phyloP scores from a whole-genome alignment of 164 flowering plant genomes.

The Annona cherimola region DNA sequence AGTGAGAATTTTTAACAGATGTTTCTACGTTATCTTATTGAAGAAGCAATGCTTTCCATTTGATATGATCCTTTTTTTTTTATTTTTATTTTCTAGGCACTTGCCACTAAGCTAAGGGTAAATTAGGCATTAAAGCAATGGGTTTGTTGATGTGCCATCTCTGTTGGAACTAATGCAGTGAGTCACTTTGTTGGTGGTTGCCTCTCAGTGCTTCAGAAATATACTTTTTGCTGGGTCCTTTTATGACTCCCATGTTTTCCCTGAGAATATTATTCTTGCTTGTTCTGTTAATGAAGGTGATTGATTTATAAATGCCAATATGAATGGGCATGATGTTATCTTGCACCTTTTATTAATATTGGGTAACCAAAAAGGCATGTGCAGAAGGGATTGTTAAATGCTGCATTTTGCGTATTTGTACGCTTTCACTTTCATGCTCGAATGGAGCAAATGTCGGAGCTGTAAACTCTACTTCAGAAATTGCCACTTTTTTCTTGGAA shows the following conservation, averaged over 20 bases:
- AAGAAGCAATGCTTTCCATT: too few relatives aligned
- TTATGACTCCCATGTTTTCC: not conserved
- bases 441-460: too few relatives aligned
- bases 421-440: too few relatives aligned
- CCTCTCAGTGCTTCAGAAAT: not conserved
- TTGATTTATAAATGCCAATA: not conserved
- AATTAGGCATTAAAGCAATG: constrained; percentile 42
- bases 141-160: constrained; percentile 58
- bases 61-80: not conserved
- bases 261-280: not conserved
- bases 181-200: constrained; percentile 13
- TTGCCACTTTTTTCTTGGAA: too few relatives aligned
- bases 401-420: too few relatives aligned
- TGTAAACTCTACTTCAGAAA: not conserved
- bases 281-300: not conserved
- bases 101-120: constrained; percentile 50
- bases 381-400: too few relatives aligned
- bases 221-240: not conserved
- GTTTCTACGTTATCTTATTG: not conserved
- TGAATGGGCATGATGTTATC: too few relatives aligned
- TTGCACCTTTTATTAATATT: too few relatives aligned
- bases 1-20: not conserved
- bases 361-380: too few relatives aligned
- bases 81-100: constrained; percentile 42
- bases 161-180: constrained; percentile 81